phyloP scores from a whole-genome alignment of 2,329 filamentous ascomycete genomes.

The Metarhizium album region DNA sequence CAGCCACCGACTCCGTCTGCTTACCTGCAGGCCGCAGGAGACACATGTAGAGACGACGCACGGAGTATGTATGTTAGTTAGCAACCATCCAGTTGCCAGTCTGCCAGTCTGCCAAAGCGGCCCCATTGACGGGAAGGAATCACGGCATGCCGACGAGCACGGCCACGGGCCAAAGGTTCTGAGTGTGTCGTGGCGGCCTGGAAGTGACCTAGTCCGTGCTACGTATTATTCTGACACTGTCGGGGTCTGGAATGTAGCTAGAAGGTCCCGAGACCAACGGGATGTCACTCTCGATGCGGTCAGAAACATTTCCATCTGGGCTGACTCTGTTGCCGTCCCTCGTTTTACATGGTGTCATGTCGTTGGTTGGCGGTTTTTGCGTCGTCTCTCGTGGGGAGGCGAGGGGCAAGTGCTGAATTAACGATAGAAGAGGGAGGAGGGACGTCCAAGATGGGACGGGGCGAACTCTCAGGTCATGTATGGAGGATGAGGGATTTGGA shows the following conservation, averaged over 20 bases:
- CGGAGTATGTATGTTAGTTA: no score
- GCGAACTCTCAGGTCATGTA: constrained; percentile 7
- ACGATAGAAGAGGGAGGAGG: background rate
- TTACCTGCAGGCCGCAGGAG: background rate
- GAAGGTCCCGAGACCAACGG: background rate
- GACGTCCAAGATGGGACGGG: background rate
- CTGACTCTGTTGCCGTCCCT: background rate
- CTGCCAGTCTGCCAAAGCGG: background rate
- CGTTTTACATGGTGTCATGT: background rate
- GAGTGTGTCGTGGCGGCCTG: background rate
- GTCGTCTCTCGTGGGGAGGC: no score
- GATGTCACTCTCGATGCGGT: background rate
- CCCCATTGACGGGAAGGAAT: background rate
- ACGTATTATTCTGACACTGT: background rate
- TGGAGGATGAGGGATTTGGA: background rate
- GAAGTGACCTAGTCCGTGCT: background rate
- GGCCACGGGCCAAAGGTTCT: background rate
- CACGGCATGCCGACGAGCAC: background rate
- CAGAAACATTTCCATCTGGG: constrained; percentile 1
- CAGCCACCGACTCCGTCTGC: background rate
- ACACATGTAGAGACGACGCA: background rate
- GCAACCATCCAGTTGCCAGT: background rate
- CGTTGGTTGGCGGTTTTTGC: background rate
- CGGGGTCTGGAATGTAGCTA: background rate
- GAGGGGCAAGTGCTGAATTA: background rate